Evolutionary conservation across 768 basidiomycete genomes (phyloP).

Genomic region (Boletus vermiculosoides): DNA sequence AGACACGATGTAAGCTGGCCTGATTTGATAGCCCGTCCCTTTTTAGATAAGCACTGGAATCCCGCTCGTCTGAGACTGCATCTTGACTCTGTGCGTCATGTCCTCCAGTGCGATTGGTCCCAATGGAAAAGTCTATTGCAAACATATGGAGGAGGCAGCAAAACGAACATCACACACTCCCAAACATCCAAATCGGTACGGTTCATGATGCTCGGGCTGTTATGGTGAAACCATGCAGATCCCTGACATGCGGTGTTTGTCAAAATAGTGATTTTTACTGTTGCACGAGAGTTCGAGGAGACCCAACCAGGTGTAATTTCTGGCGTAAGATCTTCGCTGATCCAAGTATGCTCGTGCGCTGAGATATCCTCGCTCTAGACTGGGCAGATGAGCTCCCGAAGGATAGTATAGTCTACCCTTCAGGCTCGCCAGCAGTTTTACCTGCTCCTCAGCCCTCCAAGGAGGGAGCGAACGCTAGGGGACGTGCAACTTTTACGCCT

Average conservation of each 20-base stretch:
- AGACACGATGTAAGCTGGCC: slow-evolving; percentile 47
- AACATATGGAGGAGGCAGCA: slow-evolving; percentile 34
- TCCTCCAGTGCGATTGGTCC: slow-evolving; percentile 18
- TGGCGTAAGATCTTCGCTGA: slow-evolving; percentile 33
- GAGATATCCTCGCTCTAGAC: slow-evolving; percentile 16
- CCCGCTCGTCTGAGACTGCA: neutral
- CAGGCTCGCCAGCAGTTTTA: neutral
- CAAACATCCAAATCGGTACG: slow-evolving; percentile 40
- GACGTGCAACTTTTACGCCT: neutral
- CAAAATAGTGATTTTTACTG: slow-evolving; percentile 38
- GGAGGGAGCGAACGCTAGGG: neutral
- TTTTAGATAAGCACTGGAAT: slow-evolving; percentile 23
- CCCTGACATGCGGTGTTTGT: slow-evolving; percentile 6
- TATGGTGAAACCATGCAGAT: neutral
- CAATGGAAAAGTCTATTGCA: slow-evolving; percentile 40
- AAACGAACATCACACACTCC: slow-evolving; percentile 34
- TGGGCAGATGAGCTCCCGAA: slow-evolving; percentile 34
- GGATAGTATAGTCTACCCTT: neutral
- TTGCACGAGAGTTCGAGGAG: slow-evolving; percentile 30
- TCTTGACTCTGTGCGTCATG: slow-evolving; percentile 12
- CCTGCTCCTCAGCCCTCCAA: neutral
- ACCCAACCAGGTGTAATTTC: slow-evolving; percentile 31
- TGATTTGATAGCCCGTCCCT: neutral
- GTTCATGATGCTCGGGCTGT: neutral
- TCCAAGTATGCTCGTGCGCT: neutral